These are phyloP conservation scores for Kluyveromyces lactis DNA, from an alignment of 805 yeast genomes.

Conservation along the genomic window DNA sequence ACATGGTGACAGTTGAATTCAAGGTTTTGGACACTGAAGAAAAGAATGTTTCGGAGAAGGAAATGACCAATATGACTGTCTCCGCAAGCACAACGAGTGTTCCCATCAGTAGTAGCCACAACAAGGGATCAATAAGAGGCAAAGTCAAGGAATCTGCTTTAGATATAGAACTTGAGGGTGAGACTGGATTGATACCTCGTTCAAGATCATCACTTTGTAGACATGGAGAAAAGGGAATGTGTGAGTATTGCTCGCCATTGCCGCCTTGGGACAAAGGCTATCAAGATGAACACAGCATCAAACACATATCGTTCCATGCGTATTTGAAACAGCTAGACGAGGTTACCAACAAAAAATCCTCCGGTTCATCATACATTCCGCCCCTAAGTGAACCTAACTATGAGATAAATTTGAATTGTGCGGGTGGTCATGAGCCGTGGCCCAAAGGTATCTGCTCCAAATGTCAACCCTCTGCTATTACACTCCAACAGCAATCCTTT, in stretches of 20 bases:
- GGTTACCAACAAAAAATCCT: conserved; percentile 49
- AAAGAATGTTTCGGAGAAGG: background rate
- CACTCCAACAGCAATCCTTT: conserved; percentile 80
- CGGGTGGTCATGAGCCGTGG: conserved; percentile 84
- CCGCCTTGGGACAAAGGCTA: conserved; percentile 91
- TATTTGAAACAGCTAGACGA: conserved; percentile 67
- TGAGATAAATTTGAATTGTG: conserved; percentile 55
- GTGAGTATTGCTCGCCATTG: conserved; percentile 91
- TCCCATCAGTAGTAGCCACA: background rate
- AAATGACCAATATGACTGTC: background rate
- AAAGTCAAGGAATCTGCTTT: conserved; percentile 48
- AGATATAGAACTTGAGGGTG: conserved; percentile 57
- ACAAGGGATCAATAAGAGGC: conserved; percentile 6
- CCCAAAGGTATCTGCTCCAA: conserved; percentile 92
- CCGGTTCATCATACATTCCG: conserved; percentile 61
- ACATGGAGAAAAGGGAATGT: conserved; percentile 93
- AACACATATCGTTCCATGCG: conserved; percentile 84
- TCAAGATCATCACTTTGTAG: conserved; percentile 57
- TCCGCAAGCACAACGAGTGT: conserved; percentile 4
- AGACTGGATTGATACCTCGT: conserved; percentile 68
- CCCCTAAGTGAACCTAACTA: conserved; percentile 71
- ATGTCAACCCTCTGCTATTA: conserved; percentile 94
- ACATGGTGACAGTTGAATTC: conserved; percentile 38
- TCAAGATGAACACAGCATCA: conserved; percentile 65
- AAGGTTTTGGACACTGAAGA: background rate